A percentile compares a stretch with the other conserved stretches of the same genome.
Evolutionary conservation across 306 rosid genomes (phyloP).

Genomic region (Ormosia semicastrata): DNA sequence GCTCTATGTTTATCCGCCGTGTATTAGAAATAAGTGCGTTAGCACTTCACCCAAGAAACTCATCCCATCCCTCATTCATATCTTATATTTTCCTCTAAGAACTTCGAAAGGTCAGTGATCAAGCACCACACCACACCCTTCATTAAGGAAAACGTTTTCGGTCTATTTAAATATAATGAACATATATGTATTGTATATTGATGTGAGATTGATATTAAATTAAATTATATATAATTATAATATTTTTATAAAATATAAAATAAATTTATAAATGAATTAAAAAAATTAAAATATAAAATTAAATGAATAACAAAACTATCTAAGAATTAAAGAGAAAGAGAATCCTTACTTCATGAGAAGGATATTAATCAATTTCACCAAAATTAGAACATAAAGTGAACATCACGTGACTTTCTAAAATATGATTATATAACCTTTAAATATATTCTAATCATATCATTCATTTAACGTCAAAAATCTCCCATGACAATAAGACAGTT

Average conservation of each 20-base stretch:
- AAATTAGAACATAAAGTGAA: background rate
- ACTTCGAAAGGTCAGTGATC: constrained; percentile 50
- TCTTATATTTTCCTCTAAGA: constrained; percentile 55
- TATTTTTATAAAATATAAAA: no score
- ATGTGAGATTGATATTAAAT: no score
- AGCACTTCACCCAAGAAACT: constrained; percentile 61
- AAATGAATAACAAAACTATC: no score
- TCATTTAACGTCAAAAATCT: background rate
- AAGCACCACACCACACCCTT: constrained; percentile 31
- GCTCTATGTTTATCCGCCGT: constrained; percentile 15
- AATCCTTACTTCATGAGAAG: background rate
- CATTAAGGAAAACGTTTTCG: no score
- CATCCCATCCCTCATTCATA: constrained; percentile 56
- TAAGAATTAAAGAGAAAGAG: constrained; percentile 36
- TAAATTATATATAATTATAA: no score
- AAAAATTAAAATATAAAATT: no score
- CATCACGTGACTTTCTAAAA: background rate
- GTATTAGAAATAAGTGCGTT: constrained; percentile 41
- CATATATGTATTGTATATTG: no score
- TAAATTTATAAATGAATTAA: no score
- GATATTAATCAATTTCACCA: background rate
- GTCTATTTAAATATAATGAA: no score
- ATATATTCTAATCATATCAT: background rate
- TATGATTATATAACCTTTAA: background rate
- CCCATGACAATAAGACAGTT: background rate